These are phyloP conservation scores for Benincasa hispida DNA, from an alignment of 306 rosid species.

Conservation along the genomic window DNA sequence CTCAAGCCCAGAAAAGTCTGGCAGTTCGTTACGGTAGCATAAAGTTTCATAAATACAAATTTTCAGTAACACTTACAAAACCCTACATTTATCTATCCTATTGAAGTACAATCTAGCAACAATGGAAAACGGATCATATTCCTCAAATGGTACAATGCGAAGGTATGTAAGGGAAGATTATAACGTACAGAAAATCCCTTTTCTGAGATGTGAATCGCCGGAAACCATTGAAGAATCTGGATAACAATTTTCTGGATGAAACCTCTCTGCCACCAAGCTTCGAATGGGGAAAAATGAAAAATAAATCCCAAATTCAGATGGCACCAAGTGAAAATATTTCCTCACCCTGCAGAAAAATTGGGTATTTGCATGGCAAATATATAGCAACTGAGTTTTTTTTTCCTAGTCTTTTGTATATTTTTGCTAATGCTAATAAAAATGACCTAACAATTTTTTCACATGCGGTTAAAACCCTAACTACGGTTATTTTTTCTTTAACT, in stretches of 20 bases:
- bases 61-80: constrained; percentile 2
- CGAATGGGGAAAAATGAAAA: neutral
- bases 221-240: constrained; percentile 20
- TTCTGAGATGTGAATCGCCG: constrained; percentile 13
- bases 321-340: constrained; percentile 4
- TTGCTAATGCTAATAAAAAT: neutral
- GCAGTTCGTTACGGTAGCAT: neutral
- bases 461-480: constrained; percentile 18
- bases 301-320: constrained; percentile 16
- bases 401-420: neutral
- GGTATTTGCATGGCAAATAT: constrained; percentile 7
- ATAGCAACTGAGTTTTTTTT: neutral
- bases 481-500: constrained; percentile 22
- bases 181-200: constrained; percentile 16
- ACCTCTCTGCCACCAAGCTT: constrained; percentile 15
- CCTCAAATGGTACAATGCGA: neutral
- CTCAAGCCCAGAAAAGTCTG: neutral
- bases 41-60: neutral
- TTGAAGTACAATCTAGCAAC: neutral
- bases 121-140: neutral
- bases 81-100: constrained; percentile 9
- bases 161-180: constrained; percentile 5
- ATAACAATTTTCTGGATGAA: constrained; percentile 1
- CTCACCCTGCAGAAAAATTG: constrained; percentile 6
- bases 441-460: neutral